Conservation (phyloP, 257 asterid genomes). For the Catharanthus roseus region DNA sequence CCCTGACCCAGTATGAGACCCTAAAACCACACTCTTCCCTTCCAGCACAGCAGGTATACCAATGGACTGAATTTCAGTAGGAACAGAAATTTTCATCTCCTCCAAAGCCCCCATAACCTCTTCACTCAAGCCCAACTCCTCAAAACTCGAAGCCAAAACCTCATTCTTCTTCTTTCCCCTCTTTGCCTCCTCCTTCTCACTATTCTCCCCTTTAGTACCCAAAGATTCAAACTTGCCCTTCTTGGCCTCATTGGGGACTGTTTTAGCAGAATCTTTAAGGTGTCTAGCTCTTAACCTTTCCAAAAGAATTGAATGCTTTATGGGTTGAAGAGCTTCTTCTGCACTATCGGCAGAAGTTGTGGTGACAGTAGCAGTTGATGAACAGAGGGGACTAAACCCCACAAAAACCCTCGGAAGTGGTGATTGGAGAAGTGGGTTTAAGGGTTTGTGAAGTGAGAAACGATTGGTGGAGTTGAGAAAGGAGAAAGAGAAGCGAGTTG, state of each 20-base stretch:
- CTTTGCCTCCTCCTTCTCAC: conserved; percentile 36
- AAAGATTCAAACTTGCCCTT: conserved; percentile 9
- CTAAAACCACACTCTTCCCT: conserved; percentile 79
- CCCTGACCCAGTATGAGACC: conserved; percentile 98
- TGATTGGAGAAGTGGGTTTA: conserved; percentile 29
- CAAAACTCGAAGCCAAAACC: conserved; percentile 53
- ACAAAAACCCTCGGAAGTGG: conserved; percentile 31
- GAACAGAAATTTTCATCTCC: conserved; percentile 78
- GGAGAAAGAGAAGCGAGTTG: conserved; percentile 35
- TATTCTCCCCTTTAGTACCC: conserved; percentile 18
- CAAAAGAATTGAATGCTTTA: conserved; percentile 69
- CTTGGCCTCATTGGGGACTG: conserved; percentile 16
- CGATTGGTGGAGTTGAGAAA: conserved; percentile 45
- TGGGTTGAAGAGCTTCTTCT: conserved; percentile 47
- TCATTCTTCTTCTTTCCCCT: conserved; percentile 42
- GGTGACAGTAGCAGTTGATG: conserved; percentile 30
- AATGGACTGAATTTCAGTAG: conserved; percentile 90
- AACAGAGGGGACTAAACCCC: conserved; percentile 63
- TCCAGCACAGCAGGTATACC: conserved; percentile 79
- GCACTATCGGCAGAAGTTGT: conserved; percentile 18
- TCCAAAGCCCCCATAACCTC: conserved; percentile 69
- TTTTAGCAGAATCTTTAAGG: conserved; percentile 54
- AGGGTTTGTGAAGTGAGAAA: conserved; percentile 35
- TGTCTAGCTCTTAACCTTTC: conserved; percentile 81
- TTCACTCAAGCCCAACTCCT: conserved; percentile 76